These are phyloP conservation scores for Dactylonectria estremocensis DNA, from an alignment of 2,329 filamentous ascomycete genomes.

Conservation along the genomic window DNA sequence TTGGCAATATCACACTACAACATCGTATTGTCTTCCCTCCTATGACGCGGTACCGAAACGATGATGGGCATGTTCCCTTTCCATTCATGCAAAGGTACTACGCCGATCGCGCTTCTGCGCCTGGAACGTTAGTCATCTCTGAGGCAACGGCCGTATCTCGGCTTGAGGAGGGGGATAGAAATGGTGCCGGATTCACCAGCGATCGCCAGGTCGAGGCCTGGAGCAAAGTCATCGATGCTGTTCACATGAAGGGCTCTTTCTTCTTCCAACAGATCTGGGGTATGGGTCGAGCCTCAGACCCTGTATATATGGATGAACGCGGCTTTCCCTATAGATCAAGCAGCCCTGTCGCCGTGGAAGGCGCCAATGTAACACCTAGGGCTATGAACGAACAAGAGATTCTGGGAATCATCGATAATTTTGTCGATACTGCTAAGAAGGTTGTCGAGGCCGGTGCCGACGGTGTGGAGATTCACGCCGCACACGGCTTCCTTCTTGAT, in stretches of 20 bases:
- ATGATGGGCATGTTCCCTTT: slow-evolving; percentile 54
- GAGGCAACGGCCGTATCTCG: slow-evolving; percentile 50
- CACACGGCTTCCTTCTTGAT: slow-evolving; percentile 70
- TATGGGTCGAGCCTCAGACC: slow-evolving; percentile 40
- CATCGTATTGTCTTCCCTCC: slow-evolving; percentile 47
- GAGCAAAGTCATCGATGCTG: slow-evolving; percentile 47
- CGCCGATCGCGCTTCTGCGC: slow-evolving; percentile 55
- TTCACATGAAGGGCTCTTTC: slow-evolving; percentile 49
- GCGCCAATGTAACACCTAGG: slow-evolving; percentile 57
- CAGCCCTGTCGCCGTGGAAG: slow-evolving; percentile 34
- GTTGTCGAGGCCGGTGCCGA: slow-evolving; percentile 74
- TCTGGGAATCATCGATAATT: slow-evolving; percentile 69
- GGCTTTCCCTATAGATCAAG: slow-evolving; percentile 49
- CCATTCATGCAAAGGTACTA: slow-evolving; percentile 50
- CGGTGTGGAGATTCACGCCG: slow-evolving; percentile 69
- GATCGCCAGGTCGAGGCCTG: slow-evolving; percentile 46
- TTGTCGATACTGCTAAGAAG: slow-evolving; percentile 63
- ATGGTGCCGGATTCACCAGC: slow-evolving; percentile 62
- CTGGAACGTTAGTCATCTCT: slow-evolving; percentile 59
- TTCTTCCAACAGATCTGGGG: slow-evolving; percentile 50
- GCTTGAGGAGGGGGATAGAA: slow-evolving; percentile 41
- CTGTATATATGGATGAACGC: slow-evolving; percentile 40
- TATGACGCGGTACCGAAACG: slow-evolving; percentile 64
- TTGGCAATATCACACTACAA: slow-evolving; percentile 40
- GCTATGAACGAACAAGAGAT: slow-evolving; percentile 77